Conservation (phyloP, 2,329 filamentous ascomycete species). For the Fusarium heterosporum region DNA sequence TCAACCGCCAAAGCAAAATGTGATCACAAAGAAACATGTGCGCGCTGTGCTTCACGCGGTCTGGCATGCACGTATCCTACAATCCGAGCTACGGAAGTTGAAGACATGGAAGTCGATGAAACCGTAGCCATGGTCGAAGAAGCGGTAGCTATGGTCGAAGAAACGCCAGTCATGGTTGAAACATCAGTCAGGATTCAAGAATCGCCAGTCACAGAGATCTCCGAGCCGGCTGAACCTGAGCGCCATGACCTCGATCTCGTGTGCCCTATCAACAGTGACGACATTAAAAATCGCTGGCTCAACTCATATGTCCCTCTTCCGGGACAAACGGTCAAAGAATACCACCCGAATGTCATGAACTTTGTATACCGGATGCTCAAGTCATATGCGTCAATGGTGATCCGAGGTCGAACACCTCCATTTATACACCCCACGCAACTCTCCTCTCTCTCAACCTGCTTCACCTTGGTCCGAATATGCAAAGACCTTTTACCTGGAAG, state of each 20-base stretch:
- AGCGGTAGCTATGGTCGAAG: neutral
- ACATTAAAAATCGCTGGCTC: constrained; percentile 63
- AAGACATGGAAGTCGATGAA: neutral
- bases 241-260: constrained; percentile 46
- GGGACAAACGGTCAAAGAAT: constrained; percentile 57
- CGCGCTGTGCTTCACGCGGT: neutral
- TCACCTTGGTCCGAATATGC: constrained; percentile 57
- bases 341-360: constrained; percentile 51
- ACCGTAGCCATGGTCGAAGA: neutral
- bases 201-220: too few relatives aligned
- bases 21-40: neutral
- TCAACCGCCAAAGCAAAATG: neutral
- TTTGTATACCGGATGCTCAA: constrained; percentile 59
- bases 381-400: constrained; percentile 55
- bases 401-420: constrained; percentile 55
- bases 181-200: too few relatives aligned
- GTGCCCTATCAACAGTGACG: constrained; percentile 60
- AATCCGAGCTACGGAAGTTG: neutral
- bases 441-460: constrained; percentile 55
- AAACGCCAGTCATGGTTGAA: neutral
- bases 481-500: constrained; percentile 52
- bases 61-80: neutral
- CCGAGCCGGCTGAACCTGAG: neutral
- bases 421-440: constrained; percentile 59
- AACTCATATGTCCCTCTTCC: constrained; percentile 59